Base-by-base conservation (phyloP, 2,329 filamentous ascomycete genomes). In the Aspergillus neoniger region DNA sequence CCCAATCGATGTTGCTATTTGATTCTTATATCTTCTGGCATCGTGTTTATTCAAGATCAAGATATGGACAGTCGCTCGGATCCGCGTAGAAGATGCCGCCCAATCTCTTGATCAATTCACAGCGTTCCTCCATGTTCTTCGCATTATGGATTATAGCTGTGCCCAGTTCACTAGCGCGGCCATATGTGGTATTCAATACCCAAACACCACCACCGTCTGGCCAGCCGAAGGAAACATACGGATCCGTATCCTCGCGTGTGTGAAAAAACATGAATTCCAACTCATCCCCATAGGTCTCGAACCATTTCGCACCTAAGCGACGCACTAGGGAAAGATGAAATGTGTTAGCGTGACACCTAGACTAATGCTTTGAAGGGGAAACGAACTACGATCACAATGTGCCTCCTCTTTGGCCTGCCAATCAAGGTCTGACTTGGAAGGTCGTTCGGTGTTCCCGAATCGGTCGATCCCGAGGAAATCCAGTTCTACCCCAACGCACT, bases 301-400 rank as follows among this genome's bases (percentile, higher is more conserved):
- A 55, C 62, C 59, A 62, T n/a, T 14, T 59, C 25, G 62, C 59
- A 7, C 62, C 62, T 2, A 64, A 44, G 6, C 53, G 59, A 49
- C 59, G 62, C 62, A 64, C 59, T 64, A 30, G 12, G 0, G 19
- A 44, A 6, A 15, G 7, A 52, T 39, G 48, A 57, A 28, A 52
- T 14, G 39, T 38, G 39, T 38, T 4, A 48, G 39, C 7, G 5
- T 14, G 5, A 2, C 41, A 21, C 41, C 12, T 14, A 12, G 10
- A 32, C 10, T 5, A 14, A 5, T 32, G 2, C 10, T 14, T 32
- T 32, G 30, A 14, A 19, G 32, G 9, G 41, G 6, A 2, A 28
- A 62, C 60, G 54, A 14, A 65, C 58, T 61, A 6, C 48, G 48
- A 49, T 63, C 30, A 36, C 63, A 63, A 36, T 63, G 60, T 28